Conservation (phyloP, 768 basidiomycete species). For the Kwoniella newhampshirensis region DNA sequence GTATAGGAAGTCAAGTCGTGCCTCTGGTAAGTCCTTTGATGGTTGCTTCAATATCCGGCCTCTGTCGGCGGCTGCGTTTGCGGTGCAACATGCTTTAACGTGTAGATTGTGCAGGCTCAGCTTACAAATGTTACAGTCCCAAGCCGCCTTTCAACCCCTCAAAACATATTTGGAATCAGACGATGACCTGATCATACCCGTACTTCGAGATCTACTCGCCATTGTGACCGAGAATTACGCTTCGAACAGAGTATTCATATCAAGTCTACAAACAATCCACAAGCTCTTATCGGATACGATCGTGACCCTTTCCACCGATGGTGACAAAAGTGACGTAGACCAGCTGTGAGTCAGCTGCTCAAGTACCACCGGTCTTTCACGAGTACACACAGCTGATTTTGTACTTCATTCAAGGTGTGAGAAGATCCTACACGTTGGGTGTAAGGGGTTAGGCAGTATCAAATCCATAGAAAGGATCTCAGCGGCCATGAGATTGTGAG, state of each 20-base stretch:
- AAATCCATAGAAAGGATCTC: conserved; percentile 81
- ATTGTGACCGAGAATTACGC: conserved; percentile 61
- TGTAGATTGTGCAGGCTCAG: too few species aligned
- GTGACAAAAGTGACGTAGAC: too few species aligned
- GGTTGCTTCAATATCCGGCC: too few species aligned
- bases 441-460: conserved; percentile 65
- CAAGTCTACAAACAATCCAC: conserved; percentile 73
- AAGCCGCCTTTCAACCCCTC: conserved; percentile 57
- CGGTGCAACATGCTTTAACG: conserved; percentile 60
- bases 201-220: conserved; percentile 63
- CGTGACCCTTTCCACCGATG: too few species aligned
- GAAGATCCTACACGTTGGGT: conserved; percentile 60
- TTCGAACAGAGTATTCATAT: conserved; percentile 75
- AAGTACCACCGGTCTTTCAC: too few species aligned
- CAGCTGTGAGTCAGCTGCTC: too few species aligned
- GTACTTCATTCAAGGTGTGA: conserved; percentile 11
- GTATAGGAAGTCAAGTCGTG: conserved; percentile 78
- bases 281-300: conserved; percentile 42
- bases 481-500: conserved; percentile 80
- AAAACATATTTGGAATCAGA: conserved; percentile 58
- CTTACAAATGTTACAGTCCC: conserved; percentile 9
- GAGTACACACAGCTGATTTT: neutral
- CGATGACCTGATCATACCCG: conserved; percentile 3
- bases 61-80: too few species aligned
- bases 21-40: conserved; percentile 65